Conservation (phyloP, 192 early-diverging fungal species). For the Mycoemilia scoparia region DNA sequence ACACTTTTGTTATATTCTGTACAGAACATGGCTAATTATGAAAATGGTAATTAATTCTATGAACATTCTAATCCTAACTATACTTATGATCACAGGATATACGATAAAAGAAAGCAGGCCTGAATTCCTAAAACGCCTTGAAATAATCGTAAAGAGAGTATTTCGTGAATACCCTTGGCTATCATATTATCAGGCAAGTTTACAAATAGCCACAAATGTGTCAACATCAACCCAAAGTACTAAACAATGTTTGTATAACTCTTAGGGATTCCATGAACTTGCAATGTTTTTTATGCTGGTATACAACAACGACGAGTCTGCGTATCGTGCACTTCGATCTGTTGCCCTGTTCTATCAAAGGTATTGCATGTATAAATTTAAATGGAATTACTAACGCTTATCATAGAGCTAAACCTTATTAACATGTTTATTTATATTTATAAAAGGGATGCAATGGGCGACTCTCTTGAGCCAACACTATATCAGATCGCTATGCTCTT, state of each 20-base stretch:
- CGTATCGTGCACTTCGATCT: conserved; percentile 32
- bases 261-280: conserved; percentile 34
- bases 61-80: no score
- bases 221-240: no score
- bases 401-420: neutral
- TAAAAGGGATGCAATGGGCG: conserved; percentile 24
- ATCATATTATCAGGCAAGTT: conserved; percentile 61
- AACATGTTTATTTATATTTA: conserved; percentile 3
- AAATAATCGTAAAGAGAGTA: conserved; percentile 24
- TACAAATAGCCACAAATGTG: no score
- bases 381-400: neutral
- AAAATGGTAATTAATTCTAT: no score
- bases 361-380: conserved; percentile 18
- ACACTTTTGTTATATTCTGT: no score
- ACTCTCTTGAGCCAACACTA: conserved; percentile 15
- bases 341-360: conserved; percentile 33
- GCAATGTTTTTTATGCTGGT: conserved; percentile 30
- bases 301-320: conserved; percentile 31
- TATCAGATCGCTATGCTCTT: conserved; percentile 18
- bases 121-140: no score
- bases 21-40: no score
- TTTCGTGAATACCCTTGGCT: conserved; percentile 38
- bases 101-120: neutral
- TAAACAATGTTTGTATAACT: neutral
- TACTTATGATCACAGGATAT: conserved; percentile 6